phyloP scores from a whole-genome alignment of 345 rosid species.

The Aegle marmelos region DNA sequence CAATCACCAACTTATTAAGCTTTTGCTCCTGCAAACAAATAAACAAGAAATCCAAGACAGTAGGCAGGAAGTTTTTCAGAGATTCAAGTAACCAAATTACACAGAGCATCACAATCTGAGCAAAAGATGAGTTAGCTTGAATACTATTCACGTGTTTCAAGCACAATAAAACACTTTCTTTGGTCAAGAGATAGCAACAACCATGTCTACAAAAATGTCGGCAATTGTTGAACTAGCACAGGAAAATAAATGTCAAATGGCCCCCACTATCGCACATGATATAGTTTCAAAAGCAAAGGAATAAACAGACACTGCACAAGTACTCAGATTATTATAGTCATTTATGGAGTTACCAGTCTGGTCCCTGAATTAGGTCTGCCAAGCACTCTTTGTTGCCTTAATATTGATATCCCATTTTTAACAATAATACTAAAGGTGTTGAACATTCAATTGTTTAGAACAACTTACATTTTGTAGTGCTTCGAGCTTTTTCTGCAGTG shows the following conservation, averaged over 20 bases:
- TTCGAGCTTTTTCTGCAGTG: conserved; percentile 80
- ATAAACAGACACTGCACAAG: not conserved
- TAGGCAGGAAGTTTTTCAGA: not conserved
- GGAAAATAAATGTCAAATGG: not conserved
- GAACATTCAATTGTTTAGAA: not conserved
- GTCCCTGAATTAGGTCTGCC: not conserved
- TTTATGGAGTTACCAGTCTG: not conserved
- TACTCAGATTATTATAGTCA: not conserved
- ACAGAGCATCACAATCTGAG: not conserved
- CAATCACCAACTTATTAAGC: conserved; percentile 63
- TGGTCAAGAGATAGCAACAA: not conserved
- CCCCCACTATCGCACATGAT: not conserved
- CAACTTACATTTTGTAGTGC: conserved; percentile 66
- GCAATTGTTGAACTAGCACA: not conserved
- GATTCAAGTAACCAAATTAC: not conserved
- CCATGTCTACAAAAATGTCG: not conserved
- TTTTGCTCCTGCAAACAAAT: conserved; percentile 72
- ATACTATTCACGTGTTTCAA: not conserved
- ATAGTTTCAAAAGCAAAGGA: not conserved
- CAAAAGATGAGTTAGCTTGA: not conserved
- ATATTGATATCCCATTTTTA: not conserved
- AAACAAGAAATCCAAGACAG: not conserved
- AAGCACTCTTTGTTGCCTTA: not conserved
- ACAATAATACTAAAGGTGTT: not conserved
- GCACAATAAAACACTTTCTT: not conserved